Percentiles rank a stretch among this genome's conserved stretches.
Evolutionary conservation across 495 filamentous ascomycete genomes (phyloP).

Genomic region (Aspergillus kassunensis): DNA sequence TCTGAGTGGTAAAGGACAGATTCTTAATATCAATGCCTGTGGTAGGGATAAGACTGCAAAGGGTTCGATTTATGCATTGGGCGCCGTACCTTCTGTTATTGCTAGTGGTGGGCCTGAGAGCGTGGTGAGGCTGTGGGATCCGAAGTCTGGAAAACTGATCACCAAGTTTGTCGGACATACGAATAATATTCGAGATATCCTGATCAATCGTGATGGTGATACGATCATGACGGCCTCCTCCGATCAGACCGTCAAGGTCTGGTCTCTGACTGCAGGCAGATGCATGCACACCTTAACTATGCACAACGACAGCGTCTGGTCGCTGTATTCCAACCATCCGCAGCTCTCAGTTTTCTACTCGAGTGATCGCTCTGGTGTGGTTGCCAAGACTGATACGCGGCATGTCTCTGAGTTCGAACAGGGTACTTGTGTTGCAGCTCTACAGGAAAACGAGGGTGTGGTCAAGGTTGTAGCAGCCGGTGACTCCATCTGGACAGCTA

Average conservation of each 20-base stretch:
- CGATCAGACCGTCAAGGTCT: conserved; percentile 95
- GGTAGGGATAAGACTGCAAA: conserved; percentile 79
- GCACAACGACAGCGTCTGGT: conserved; percentile 99
- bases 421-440: conserved; percentile 79
- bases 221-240: conserved; percentile 93
- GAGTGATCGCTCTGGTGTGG: conserved; percentile 81
- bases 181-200: conserved; percentile 85
- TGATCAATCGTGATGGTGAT: conserved; percentile 83
- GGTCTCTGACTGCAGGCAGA: conserved; percentile 89
- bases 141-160: conserved; percentile 79
- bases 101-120: conserved; percentile 94
- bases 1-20: conserved; percentile 78
- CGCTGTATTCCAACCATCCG: conserved; percentile 84
- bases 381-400: conserved; percentile 90
- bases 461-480: conserved; percentile 77
- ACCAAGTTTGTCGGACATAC: conserved; percentile 99
- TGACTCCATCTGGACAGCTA: conserved; percentile 90
- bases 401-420: conserved; percentile 78
- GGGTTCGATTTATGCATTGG: conserved; percentile 90
- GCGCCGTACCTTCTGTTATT: conserved; percentile 67
- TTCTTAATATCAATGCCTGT: conserved; percentile 76
- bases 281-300: conserved; percentile 98
- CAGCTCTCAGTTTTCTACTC: conserved; percentile 88
- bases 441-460: conserved; percentile 87
- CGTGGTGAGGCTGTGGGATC: conserved; percentile 90